Conservation (phyloP, 1,139 yeast species). For the Candida glucosophila region DNA sequence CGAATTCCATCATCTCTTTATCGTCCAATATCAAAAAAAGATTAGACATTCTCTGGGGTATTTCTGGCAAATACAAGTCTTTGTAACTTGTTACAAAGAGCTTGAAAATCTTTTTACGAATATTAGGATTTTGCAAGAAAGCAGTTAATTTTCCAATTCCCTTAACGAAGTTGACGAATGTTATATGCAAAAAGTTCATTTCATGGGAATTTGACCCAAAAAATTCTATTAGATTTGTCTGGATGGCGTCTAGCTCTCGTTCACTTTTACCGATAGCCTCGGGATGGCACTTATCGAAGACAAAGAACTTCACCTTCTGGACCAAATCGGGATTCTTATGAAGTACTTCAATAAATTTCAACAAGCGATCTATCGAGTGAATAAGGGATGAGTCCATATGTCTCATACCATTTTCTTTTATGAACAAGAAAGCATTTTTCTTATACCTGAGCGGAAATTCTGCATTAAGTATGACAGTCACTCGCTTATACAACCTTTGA, state of each 20-base stretch:
- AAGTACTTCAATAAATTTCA: slow-evolving; percentile 14
- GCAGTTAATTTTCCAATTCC: slow-evolving; percentile 19
- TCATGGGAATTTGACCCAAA: slow-evolving; percentile 19
- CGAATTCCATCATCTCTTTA: slow-evolving; percentile 12
- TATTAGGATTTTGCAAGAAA: slow-evolving; percentile 16
- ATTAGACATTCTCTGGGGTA: slow-evolving; percentile 23
- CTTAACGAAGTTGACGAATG: slow-evolving; percentile 20
- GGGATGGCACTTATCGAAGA: slow-evolving; percentile 27
- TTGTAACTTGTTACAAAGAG: slow-evolving; percentile 19
- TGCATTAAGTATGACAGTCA: slow-evolving; percentile 23
- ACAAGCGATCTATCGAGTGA: slow-evolving; percentile 11
- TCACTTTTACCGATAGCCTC: slow-evolving; percentile 5
- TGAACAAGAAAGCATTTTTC: slow-evolving; percentile 10
- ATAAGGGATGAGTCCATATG: slow-evolving; percentile 27
- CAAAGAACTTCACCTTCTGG: slow-evolving; percentile 19
- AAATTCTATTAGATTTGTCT: slow-evolving; percentile 17
- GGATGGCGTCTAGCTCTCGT: slow-evolving; percentile 11
- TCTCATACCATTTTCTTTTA: slow-evolving; percentile 22
- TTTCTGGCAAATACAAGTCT: slow-evolving; percentile 17
- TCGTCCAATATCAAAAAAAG: slow-evolving; percentile 28
- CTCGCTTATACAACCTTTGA: slow-evolving; percentile 20
- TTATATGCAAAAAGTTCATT: slow-evolving; percentile 26
- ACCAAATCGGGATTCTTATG: slow-evolving; percentile 12
- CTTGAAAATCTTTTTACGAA: slow-evolving; percentile 25
- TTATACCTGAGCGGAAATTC: slow-evolving; percentile 19